A percentile compares a stretch with the other conserved stretches of the same genome.
phyloP scores from a whole-genome alignment of 1,284 basidiomycete species.

The Golubevia sp. region DNA sequence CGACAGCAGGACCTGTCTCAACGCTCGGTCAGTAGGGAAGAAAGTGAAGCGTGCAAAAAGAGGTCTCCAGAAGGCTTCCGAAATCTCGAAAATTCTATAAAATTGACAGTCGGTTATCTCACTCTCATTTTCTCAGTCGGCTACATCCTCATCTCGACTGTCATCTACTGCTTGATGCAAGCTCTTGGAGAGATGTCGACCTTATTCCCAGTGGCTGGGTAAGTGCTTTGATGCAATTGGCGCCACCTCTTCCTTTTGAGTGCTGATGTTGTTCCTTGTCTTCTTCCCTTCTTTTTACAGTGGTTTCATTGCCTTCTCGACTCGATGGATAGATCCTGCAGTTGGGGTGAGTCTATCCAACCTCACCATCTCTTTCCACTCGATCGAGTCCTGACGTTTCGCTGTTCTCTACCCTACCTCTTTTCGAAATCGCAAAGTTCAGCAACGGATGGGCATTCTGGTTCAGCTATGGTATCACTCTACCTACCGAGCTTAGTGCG shows the following conservation, averaged over 20 bases:
- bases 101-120: too few relatives aligned
- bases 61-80: too few relatives aligned
- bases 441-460: conserved; percentile 66
- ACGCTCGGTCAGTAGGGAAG: too few relatives aligned
- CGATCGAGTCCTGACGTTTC: conserved; percentile 42
- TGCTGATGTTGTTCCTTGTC: too few relatives aligned
- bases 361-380: too few relatives aligned
- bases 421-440: not conserved
- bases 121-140: not conserved
- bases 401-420: conserved; percentile 24
- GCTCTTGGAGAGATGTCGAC: conserved; percentile 46
- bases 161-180: conserved; percentile 19
- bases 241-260: too few relatives aligned
- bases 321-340: conserved; percentile 68
- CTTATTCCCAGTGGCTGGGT: conserved; percentile 38
- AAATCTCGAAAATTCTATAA: too few relatives aligned
- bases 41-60: too few relatives aligned
- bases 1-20: not conserved
- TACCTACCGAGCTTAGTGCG: conserved; percentile 56
- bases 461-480: conserved; percentile 64
- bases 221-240: too few relatives aligned
- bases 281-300: too few relatives aligned
- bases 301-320: conserved; percentile 39
- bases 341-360: too few relatives aligned
- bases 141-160: not conserved